Conservation (phyloP, 345 rosid species). For the Hibiscus mutabilis region DNA sequence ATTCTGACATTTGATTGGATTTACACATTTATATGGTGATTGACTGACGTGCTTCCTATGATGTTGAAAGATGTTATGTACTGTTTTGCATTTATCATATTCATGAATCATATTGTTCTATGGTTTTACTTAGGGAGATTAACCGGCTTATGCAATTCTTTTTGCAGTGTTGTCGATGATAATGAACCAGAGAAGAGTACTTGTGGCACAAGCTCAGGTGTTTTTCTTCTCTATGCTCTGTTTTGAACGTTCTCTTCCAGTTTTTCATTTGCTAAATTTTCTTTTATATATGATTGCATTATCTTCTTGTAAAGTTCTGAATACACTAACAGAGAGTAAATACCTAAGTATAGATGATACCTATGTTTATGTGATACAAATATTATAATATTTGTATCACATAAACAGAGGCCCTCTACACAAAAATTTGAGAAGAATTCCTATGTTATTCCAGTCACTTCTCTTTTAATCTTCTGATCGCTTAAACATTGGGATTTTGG, state of each 20-base stretch:
- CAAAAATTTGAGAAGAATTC: not conserved
- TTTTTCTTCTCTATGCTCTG: not conserved
- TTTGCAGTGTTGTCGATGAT: conserved; percentile 62
- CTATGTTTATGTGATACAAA: no score
- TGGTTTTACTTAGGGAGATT: not conserved
- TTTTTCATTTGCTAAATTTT: not conserved
- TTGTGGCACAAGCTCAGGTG: conserved; percentile 61
- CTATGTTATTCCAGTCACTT: not conserved
- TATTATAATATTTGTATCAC: no score
- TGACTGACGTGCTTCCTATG: not conserved
- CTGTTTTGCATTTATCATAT: not conserved
- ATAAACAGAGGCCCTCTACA: not conserved
- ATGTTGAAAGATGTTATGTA: not conserved
- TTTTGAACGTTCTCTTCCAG: not conserved
- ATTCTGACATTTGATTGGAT: not conserved
- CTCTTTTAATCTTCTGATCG: not conserved
- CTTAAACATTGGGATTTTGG: not conserved
- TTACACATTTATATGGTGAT: conserved; percentile 1
- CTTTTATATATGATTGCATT: not conserved
- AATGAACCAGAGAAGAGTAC: conserved; percentile 25
- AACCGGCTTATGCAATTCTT: not conserved
- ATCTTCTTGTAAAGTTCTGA: not conserved
- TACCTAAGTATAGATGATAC: no score
- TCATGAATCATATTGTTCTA: not conserved
- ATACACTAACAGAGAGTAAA: not conserved